Evolutionary conservation across 192 early-diverging fungal species (phyloP), one percentile per base, ranked within the genome.

Genomic region (Ramicandelaber brevisporus): DNA sequence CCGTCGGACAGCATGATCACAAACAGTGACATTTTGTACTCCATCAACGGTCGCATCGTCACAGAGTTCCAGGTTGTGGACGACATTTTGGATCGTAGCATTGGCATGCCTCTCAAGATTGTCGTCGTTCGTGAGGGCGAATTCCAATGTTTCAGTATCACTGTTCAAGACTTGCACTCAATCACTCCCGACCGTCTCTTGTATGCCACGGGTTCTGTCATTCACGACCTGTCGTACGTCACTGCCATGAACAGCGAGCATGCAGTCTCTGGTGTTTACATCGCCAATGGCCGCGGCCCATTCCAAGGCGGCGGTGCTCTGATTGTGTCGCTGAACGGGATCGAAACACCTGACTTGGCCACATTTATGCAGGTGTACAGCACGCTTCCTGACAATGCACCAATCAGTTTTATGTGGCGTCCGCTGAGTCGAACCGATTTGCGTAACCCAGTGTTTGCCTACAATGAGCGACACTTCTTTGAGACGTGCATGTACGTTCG

Each of bases 181-280:
- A 65, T 80, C 18, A 84, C 85, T 2, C 84, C 86, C 1, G 66
- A 79, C 34, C 55, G 70, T 15, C 80, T 73, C 50, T 64, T 92
- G 1, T 70, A 84, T 31, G 64, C 83, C 24, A 87, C 87, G 26
- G 83, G 83, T 26, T 72, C 63, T 16, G 63, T 73, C 29, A 57
- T 78, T n/a, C 59, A 78, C 39, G 57, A 74, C 26, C 42, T 82
- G 15, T 74, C 73, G 4, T 78, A 73, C 35, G 72, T n/a, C n/a
- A n/a, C n/a, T n/a, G n/a, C n/a, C n/a, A n/a, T n/a, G n/a, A n/a
- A n/a, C n/a, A n/a, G n/a, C n/a, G n/a, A n/a, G n/a, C n/a, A n/a
- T n/a, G n/a, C n/a, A n/a, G n/a, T n/a, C n/a, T n/a, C n/a, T n/a
- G n/a, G n/a, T n/a, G n/a, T n/a, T n/a, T n/a, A n/a, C n/a, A 37